These are phyloP conservation scores for Claviceps capensis DNA, from an alignment of 2,329 filamentous ascomycete genomes.

Conservation along the genomic window DNA sequence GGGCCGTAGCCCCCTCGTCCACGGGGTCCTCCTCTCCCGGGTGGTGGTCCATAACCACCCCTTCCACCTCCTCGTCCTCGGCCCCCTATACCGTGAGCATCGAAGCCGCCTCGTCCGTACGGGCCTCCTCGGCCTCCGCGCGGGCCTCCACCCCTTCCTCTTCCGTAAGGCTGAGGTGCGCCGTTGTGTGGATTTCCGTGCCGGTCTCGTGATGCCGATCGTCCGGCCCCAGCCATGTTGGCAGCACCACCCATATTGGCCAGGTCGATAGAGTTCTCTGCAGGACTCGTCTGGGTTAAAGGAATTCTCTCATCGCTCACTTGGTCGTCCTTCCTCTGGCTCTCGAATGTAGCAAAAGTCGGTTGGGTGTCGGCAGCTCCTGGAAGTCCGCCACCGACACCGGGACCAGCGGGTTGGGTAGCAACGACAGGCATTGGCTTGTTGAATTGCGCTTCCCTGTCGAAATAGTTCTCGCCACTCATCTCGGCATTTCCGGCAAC, in stretches of 20 bases:
- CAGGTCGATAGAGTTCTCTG: slow-evolving; percentile 33
- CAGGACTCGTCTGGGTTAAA: slow-evolving; percentile 51
- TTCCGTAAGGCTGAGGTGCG: slow-evolving; percentile 35
- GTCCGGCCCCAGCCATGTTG: slow-evolving; percentile 21
- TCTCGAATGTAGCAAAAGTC: slow-evolving; percentile 52
- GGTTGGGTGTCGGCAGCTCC: slow-evolving; percentile 34
- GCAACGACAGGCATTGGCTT: slow-evolving; percentile 26
- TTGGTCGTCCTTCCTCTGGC: slow-evolving; percentile 46
- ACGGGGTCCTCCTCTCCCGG: slow-evolving; percentile 26
- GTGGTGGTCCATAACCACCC: slow-evolving; percentile 29
- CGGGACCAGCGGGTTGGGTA: slow-evolving; percentile 44
- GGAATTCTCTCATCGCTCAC: slow-evolving; percentile 59
- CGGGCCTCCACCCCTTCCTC: slow-evolving; percentile 33
- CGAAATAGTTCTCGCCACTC: slow-evolving; percentile 89
- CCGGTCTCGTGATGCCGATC: slow-evolving; percentile 40
- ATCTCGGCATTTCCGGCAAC: slow-evolving; percentile 94
- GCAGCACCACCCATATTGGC: slow-evolving; percentile 20
- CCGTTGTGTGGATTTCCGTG: slow-evolving; percentile 46
- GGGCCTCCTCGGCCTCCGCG: slow-evolving; percentile 31
- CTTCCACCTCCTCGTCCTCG: slow-evolving; percentile 25
- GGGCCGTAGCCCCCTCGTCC: slow-evolving; percentile 21
- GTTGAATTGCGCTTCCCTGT: slow-evolving; percentile 44
- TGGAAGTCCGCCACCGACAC: slow-evolving; percentile 40
- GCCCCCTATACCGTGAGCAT: slow-evolving; percentile 29
- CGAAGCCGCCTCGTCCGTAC: slow-evolving; percentile 38